A percentile compares a stretch with the other conserved stretches of the same genome.
Conservation (phyloP, 2,329 filamentous ascomycete species). For the Monilinia fructigena region DNA sequence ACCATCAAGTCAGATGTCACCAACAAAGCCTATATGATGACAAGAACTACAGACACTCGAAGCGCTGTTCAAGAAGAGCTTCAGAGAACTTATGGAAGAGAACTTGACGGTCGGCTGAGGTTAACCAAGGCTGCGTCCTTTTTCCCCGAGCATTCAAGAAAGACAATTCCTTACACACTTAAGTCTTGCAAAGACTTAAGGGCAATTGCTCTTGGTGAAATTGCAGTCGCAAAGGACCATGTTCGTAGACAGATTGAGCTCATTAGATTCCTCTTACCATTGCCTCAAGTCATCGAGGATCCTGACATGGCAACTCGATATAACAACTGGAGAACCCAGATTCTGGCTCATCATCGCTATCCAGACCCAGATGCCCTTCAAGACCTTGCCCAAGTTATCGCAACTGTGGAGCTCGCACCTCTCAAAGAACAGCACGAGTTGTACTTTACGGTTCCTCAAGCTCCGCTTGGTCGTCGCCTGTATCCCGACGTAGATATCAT, state of each 20-base stretch:
- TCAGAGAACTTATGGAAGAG: not conserved
- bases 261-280: not conserved
- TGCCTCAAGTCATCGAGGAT: not conserved
- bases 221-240: not conserved
- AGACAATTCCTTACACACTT: not conserved
- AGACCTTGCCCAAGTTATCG: not conserved
- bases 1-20: not conserved
- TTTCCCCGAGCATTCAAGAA: not conserved
- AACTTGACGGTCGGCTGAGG: not conserved
- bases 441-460: not conserved
- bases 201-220: not conserved
- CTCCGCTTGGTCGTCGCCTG: not conserved
- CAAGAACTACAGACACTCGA: not conserved
- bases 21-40: constrained; percentile 1
- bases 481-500: not conserved
- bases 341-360: not conserved
- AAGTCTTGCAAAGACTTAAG: constrained; percentile 3
- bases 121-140: not conserved
- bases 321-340: not conserved
- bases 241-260: constrained; percentile 7
- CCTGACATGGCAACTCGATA: not conserved
- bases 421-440: not conserved
- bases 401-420: not conserved
- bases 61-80: constrained; percentile 1
- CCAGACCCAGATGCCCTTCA: not conserved